These are phyloP conservation scores for Rhodosporidiobolus sp. DNA, from an alignment of 768 basidiomycete species.

Conservation along the genomic window DNA sequence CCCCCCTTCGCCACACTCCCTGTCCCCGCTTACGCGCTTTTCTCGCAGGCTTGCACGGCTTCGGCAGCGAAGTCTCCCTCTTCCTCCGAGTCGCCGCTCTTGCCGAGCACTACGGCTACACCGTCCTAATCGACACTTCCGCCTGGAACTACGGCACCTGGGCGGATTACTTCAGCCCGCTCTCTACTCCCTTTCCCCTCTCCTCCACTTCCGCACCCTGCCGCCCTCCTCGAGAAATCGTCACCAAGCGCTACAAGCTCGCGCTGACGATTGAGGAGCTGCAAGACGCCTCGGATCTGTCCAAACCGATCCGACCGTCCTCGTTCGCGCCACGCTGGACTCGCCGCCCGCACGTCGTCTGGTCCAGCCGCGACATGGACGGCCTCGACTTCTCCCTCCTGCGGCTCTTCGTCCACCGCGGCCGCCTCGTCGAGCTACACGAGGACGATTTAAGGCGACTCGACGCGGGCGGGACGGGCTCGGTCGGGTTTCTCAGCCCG, in stretches of 20 bases:
- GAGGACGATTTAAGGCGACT: not conserved
- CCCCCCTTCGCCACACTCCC: not conserved
- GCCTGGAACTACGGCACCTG: conserved; percentile 37
- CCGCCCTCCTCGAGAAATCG: not conserved
- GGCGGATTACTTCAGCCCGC: conserved; percentile 21
- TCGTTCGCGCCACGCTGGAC: conserved; percentile 11
- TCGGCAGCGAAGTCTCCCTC: conserved; percentile 33
- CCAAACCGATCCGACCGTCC: not conserved
- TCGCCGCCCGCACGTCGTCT: conserved; percentile 13
- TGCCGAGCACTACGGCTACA: conserved; percentile 26
- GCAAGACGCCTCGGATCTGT: not conserved
- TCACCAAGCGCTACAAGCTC: conserved; percentile 1
- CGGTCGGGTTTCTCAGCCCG: conserved; percentile 11
- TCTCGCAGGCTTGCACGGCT: conserved; percentile 28
- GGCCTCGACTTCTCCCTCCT: conserved; percentile 25
- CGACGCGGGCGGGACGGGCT: not conserved
- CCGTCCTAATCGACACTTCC: conserved; percentile 22
- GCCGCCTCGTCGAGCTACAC: conserved; percentile 5
- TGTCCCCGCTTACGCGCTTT: not conserved
- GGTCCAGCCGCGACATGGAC: conserved; percentile 26
- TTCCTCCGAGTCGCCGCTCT: conserved; percentile 25
- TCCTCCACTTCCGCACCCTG: not conserved
- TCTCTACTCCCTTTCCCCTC: conserved; percentile 3
- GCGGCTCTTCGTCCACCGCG: conserved; percentile 2
- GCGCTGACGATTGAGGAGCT: not conserved